Base-by-base conservation (phyloP, 805 yeast species). In the Candida quercuum region DNA sequence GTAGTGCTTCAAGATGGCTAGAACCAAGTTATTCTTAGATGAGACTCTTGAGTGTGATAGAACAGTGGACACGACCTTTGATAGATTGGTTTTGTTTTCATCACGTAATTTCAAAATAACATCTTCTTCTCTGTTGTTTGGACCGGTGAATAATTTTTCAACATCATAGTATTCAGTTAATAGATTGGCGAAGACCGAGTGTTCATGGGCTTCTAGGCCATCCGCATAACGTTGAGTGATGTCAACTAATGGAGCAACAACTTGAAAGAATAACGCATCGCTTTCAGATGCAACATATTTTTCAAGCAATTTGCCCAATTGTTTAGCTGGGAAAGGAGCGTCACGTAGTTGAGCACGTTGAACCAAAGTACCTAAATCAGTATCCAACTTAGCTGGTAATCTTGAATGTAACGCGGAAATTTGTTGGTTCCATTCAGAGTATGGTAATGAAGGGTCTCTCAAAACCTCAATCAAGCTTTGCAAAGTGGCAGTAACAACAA, bases 301-400 rank as follows among this genome's bases (percentile, higher is more conserved):
- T 40, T 78, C 84, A 49, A 93, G 68, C 37, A 82, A 67, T 56
- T 86, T 83, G 46, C 77, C 60, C 28, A 91, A 62, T 61, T 81
- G 93, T 63, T 85, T 85, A 30, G 98, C 87, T 36, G 99, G 99
- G 81, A 93, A 93, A 47, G 87, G 89, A 28, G 85, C 89, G 44
- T 69, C 65, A 62, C 95, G 74, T 30, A 69, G 64, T 30, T 60
- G 63, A 36, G 79, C 66, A 60, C 91, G 80, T 34, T 81, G 84
- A 45, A 93, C 71, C 40, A 84, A 67, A 22, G 77, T 68, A 8
- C 71, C 60, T 49, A 93, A 71, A 32, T 76, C 69, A 35, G 76
- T 72, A 57, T 88, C 95, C 47, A 93, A 72, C 48, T 81, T 76
- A 4, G 73, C 57, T 28, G 97, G 95, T 53, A 93, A 67, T 67